Base-by-base conservation (phyloP, 306 rosid genomes). In the Casuarina equisetifolia region DNA sequence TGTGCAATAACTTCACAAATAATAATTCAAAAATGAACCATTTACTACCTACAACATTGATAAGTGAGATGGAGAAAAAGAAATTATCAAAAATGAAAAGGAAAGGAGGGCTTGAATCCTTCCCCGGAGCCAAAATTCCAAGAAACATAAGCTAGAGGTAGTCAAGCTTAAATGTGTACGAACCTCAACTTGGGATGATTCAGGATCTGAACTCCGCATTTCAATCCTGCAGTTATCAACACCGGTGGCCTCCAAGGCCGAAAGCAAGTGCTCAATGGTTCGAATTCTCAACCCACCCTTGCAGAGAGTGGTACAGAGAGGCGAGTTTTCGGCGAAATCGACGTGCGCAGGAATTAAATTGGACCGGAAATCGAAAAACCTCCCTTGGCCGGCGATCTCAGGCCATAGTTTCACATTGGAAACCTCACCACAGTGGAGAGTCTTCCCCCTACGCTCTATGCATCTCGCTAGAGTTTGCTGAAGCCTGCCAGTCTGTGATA, bases 181-280 rank as follows among this genome's bases (percentile, higher is more conserved):
- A 61, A 79, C 98, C 97, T 94, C 98, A 1, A 70, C 85, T 9
- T 86, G 90, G 61, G 32, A 25, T n/a, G 13, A 69, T 77, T 82
- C 70, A 50, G 80, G 72, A 74, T 88, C 93, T 44, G 13, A 78
- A 80, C 74, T 87, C 39, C 63, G 72, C 2, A 94, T 67, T 87
- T 88, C 85, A 61, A 94, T 92, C 81, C 95, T 84, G 81, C 98
- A 94, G 78, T 94, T 94, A 79, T 94, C 97, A 61, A 94, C 93
- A n/a, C 92, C 97, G 77, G 73, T 32, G 51, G 87, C 98, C 84
- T 94, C 97, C 91, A 92, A 55, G 20, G 97, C 98, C 5, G 97
- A 92, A 73, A 94, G 97, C 88, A 94, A 80, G 83, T 94, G 98
- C 92, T 94, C 98, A 38, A 90, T 88, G 0, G 97, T 92, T 66